Evolutionary conservation across 257 asterid species (phyloP).

Genomic region (Solanum tarapatanum): DNA sequence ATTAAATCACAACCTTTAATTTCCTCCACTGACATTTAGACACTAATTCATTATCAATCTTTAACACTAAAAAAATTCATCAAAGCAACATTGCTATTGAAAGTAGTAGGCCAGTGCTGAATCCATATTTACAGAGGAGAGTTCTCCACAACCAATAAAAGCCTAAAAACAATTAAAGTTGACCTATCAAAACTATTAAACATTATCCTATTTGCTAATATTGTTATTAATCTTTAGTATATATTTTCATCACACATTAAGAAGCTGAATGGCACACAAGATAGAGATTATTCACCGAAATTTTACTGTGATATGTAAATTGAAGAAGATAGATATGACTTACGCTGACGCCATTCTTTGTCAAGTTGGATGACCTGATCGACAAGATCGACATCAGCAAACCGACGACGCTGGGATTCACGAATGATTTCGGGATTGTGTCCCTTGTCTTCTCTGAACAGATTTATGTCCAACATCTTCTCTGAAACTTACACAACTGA

Average conservation of each 20-base stretch:
- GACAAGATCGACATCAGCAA: constrained; percentile 41
- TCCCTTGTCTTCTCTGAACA: constrained; percentile 79
- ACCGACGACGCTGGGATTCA: constrained; percentile 88
- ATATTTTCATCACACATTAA: not conserved
- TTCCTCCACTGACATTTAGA: not conserved
- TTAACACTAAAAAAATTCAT: not conserved
- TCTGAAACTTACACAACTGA: not conserved
- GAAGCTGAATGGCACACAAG: not conserved
- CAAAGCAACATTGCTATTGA: not conserved
- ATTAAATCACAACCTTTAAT: not conserved
- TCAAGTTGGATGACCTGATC: constrained; percentile 81
- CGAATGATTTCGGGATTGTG: constrained; percentile 68
- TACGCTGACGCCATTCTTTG: constrained; percentile 74
- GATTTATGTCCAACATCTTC: constrained; percentile 83
- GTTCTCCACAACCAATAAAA: not conserved
- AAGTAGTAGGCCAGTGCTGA: not conserved
- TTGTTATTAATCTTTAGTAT: not conserved
- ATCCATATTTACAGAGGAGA: not conserved
- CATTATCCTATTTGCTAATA: not conserved
- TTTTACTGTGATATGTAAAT: not conserved
- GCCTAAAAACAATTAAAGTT: not conserved
- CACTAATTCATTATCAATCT: not conserved
- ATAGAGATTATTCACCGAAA: not conserved
- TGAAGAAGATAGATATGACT: not conserved
- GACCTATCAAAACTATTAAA: not conserved